Percentiles rank a stretch among this genome's conserved stretches.
phyloP scores from a whole-genome alignment of 208 protist genomes.

The Hexamita inflata region DNA sequence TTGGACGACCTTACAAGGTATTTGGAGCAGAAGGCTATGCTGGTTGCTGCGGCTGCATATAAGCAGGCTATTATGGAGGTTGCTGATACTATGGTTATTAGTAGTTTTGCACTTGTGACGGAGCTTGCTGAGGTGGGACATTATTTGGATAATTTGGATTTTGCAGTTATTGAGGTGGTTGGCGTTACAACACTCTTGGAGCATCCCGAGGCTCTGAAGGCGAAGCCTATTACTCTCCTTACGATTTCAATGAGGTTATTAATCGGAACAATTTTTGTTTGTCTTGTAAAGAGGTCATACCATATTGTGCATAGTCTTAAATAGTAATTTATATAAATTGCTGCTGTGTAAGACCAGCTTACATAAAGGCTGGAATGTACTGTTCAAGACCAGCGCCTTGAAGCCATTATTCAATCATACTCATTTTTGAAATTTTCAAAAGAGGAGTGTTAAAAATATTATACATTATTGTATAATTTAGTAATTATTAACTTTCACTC shows the following conservation, averaged over 20 bases:
- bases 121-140: not conserved
- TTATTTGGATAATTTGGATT: not conserved
- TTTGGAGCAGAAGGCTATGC: not conserved
- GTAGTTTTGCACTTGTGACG: not conserved
- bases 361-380: not conserved
- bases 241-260: slow-evolving; percentile 28
- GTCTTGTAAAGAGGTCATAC: slow-evolving; percentile 23
- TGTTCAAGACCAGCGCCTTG: not conserved
- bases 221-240: not conserved
- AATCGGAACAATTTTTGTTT: slow-evolving; percentile 37
- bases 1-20: not conserved
- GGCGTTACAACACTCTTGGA: not conserved
- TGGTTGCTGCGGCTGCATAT: not conserved
- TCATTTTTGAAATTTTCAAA: no score
- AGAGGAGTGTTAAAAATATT: no score
- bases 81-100: not conserved
- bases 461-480: no score
- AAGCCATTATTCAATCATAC: slow-evolving; percentile 7
- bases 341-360: not conserved
- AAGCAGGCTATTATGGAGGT: not conserved
- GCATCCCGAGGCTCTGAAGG: not conserved
- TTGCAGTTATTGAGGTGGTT: not conserved
- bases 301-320: slow-evolving; percentile 31
- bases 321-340: slow-evolving; percentile 30
- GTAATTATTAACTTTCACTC: no score